Evolutionary conservation across 768 basidiomycete species (phyloP).

Genomic region (Serendipita sp.): DNA sequence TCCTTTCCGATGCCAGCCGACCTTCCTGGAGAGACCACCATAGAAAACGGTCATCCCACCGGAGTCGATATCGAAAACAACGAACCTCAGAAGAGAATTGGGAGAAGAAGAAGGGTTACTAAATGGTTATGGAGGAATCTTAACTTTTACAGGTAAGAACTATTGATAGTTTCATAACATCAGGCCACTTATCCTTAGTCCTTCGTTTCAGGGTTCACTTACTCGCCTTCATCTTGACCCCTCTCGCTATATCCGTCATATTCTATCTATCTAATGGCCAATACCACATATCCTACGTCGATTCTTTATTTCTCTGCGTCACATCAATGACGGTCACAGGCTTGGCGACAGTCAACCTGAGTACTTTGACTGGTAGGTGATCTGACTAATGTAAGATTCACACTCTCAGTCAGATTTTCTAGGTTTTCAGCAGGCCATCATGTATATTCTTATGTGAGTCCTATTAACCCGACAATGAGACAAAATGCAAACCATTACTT

Average conservation of each 20-base stretch:
- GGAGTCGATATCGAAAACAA: not conserved
- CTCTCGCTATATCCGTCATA: slow-evolving; percentile 61
- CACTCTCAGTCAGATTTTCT: not conserved
- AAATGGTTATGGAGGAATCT: slow-evolving; percentile 22
- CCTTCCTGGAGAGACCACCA: too few relatives aligned
- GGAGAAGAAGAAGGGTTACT: not conserved
- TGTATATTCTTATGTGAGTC: not conserved
- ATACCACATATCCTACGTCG: slow-evolving; percentile 54
- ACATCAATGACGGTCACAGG: slow-evolving; percentile 67
- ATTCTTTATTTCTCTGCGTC: slow-evolving; percentile 60
- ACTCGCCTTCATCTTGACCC: slow-evolving; percentile 36
- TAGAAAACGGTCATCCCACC: too few relatives aligned
- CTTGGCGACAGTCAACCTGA: slow-evolving; percentile 52
- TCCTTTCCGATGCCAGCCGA: too few relatives aligned
- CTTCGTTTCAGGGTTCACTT: slow-evolving; percentile 1
- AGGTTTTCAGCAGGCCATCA: not conserved
- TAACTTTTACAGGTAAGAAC: slow-evolving; percentile 42
- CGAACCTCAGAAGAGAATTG: not conserved
- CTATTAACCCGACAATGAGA: not conserved
- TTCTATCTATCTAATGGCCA: slow-evolving; percentile 72
- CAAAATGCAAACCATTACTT: not conserved
- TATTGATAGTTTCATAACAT: slow-evolving; percentile 19
- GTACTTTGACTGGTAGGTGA: slow-evolving; percentile 32
- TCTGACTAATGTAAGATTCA: not conserved
- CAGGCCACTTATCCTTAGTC: slow-evolving; percentile 6